These are phyloP conservation scores for Terana coerulea DNA, from an alignment of 768 basidiomycete genomes.

Conservation along the genomic window DNA sequence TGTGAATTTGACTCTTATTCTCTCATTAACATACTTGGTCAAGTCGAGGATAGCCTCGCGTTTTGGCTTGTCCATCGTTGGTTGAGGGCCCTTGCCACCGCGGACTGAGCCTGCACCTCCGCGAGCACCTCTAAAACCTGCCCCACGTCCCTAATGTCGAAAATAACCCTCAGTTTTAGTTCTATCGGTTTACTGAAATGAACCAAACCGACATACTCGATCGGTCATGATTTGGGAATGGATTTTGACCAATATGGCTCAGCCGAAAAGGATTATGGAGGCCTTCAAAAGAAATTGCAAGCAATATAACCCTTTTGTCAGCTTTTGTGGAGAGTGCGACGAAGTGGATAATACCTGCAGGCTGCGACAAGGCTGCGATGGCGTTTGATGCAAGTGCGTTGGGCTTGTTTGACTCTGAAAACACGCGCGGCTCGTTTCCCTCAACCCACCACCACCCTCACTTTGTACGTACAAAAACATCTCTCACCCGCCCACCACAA, in stretches of 20 bases:
- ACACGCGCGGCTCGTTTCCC: constrained; percentile 20
- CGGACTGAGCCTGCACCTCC: constrained; percentile 23
- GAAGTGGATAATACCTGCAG: not conserved
- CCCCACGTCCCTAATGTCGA: constrained; percentile 64
- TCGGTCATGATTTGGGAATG: constrained; percentile 43
- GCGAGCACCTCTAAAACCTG: constrained; percentile 42
- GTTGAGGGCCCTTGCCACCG: constrained; percentile 44
- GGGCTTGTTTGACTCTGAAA: constrained; percentile 19
- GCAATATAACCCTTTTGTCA: constrained; percentile 2
- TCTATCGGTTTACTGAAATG: too few species aligned
- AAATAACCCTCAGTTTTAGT: not conserved
- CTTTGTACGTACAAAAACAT: constrained; percentile 16
- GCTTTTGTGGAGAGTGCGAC: not conserved
- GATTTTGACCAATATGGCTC: too few species aligned
- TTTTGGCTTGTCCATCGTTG: constrained; percentile 71
- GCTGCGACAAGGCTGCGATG: constrained; percentile 7
- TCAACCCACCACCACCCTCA: constrained; percentile 22
- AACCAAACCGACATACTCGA: constrained; percentile 56
- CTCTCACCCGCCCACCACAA: constrained; percentile 9
- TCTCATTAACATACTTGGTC: constrained; percentile 88
- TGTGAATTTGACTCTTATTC: constrained; percentile 95
- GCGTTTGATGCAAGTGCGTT: constrained; percentile 8
- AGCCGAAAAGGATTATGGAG: not conserved
- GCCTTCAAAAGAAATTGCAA: too few species aligned
- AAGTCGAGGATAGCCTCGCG: constrained; percentile 95